Conservation (phyloP, 108 stramenopile species). For the Cylindrotheca fusiformis region DNA sequence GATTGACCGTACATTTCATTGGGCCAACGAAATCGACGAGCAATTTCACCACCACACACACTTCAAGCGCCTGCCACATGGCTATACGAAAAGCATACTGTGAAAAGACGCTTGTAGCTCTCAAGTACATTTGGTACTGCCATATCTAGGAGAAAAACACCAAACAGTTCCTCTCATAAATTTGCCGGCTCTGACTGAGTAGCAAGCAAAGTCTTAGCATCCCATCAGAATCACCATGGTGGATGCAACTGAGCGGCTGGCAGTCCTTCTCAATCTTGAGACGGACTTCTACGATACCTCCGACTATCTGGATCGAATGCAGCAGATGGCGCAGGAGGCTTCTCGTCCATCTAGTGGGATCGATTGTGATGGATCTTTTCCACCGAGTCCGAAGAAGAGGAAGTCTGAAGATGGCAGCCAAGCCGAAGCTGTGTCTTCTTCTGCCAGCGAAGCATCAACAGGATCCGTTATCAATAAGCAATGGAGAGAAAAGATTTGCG, state of each 20-base stretch:
- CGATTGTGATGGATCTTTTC: background rate
- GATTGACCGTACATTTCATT: too few relatives aligned
- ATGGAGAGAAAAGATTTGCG: conserved; percentile 48
- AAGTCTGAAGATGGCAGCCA: conserved; percentile 1
- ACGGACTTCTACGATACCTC: conserved; percentile 6
- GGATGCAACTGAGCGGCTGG: conserved; percentile 12
- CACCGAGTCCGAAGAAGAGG: conserved; percentile 7
- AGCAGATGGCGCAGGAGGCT: background rate
- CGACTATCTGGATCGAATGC: conserved; percentile 21
- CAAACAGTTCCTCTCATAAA: too few relatives aligned
- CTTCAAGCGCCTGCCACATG: too few relatives aligned
- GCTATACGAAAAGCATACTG: too few relatives aligned
- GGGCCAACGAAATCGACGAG: too few relatives aligned
- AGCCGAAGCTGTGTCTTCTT: too few relatives aligned
- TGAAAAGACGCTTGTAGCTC: too few relatives aligned
- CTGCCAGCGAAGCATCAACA: background rate
- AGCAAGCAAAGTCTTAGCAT: too few relatives aligned
- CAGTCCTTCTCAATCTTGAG: conserved; percentile 20
- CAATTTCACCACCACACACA: too few relatives aligned
- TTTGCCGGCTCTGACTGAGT: background rate
- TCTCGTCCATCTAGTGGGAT: background rate
- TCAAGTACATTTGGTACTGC: too few relatives aligned
- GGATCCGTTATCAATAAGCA: background rate
- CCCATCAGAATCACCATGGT: too few relatives aligned
- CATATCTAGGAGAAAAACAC: too few relatives aligned